Conservation (phyloP, 169 alveolate genomes). For the Theileria equi region DNA sequence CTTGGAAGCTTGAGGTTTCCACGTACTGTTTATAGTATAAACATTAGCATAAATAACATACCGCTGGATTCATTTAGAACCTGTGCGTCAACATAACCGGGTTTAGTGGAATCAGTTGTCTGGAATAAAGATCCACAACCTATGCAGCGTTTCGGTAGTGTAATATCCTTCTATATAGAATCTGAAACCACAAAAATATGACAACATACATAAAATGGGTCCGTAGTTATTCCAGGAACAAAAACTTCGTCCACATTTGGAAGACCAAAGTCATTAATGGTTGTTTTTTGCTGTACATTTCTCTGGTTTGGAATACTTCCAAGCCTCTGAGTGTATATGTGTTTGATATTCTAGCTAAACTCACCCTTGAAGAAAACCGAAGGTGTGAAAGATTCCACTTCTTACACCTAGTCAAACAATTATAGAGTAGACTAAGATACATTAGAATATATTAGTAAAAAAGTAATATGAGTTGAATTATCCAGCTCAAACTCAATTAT, state of each 20-base stretch:
- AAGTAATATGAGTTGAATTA: neutral
- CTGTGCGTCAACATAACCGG: slow-evolving; percentile 68
- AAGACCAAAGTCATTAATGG: slow-evolving; percentile 52
- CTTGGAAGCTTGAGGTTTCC: slow-evolving; percentile 64
- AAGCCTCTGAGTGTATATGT: neutral
- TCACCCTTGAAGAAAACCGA: neutral
- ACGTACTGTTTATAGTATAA: slow-evolving; percentile 9
- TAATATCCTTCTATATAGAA: slow-evolving; percentile 57
- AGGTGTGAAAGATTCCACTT: slow-evolving; percentile 5
- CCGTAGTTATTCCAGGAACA: slow-evolving; percentile 57
- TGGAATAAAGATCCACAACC: slow-evolving; percentile 77
- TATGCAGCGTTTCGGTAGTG: slow-evolving; percentile 56
- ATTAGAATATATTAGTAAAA: neutral
- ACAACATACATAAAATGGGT: slow-evolving; percentile 54
- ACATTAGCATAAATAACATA: neutral
- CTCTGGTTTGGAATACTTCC: neutral
- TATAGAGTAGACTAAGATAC: neutral
- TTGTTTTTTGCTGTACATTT: slow-evolving; percentile 10
- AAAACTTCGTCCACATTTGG: slow-evolving; percentile 10
- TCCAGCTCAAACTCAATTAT: no score
- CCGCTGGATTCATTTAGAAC: slow-evolving; percentile 57
- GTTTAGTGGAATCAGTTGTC: slow-evolving; percentile 61
- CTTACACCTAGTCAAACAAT: neutral
- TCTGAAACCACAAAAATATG: neutral
- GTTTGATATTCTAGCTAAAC: neutral